Base-by-base conservation (phyloP, 164 flowering plant genomes). In the Vitis rotundifolia region DNA sequence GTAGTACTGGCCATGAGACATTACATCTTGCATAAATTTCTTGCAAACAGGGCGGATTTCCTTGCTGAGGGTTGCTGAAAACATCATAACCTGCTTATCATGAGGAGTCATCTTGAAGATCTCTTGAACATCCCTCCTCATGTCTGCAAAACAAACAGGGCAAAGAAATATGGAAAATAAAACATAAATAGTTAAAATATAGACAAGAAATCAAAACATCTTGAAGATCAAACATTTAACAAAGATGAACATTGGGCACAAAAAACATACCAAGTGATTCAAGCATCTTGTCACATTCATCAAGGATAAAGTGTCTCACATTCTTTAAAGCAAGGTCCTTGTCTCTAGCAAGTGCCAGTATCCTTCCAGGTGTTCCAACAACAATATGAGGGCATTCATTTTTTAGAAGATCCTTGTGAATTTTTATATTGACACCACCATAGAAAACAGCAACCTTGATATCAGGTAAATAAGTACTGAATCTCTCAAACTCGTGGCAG, bases 11-110 rank as follows among this genome's bases (percentile, higher is more conserved):
- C 87, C 81, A 89, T 77, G 76, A 81, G 79, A 87, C 84, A 91
- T 93, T 95, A 95, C 99, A 90, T 95, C 99, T 95, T 93, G 99
- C 99, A 95, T 95, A 73, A 95, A 95, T 70, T 85, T 95, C 86
- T 95, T 91, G 97, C 99, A 95, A 53, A 95, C 98, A 8, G 99
- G 98, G 31, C 97, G 99, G n/a, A 95, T 95, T 75, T 91, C 98
- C 78, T 95, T 95, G 96, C 98, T 93, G 65, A 95, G 97, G 0
- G 99, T 95, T 9, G 99, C 98, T 5, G 99, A 95, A 76, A 95
- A 95, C 99, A 95, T 95, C 99, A 95, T 95, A 26, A 93, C 99
- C 88, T 95, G 90, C 84, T 95, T 95, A 77, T 95, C 98, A 82
- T 95, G 98, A 50, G 99, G 98, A 3, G 98, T 95, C 98, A 93